Percentiles rank a stretch among this genome's conserved stretches.
These are phyloP conservation scores for Golovinomyces cichoracearum DNA, from an alignment of 2,329 filamentous ascomycete species.

Conservation along the genomic window DNA sequence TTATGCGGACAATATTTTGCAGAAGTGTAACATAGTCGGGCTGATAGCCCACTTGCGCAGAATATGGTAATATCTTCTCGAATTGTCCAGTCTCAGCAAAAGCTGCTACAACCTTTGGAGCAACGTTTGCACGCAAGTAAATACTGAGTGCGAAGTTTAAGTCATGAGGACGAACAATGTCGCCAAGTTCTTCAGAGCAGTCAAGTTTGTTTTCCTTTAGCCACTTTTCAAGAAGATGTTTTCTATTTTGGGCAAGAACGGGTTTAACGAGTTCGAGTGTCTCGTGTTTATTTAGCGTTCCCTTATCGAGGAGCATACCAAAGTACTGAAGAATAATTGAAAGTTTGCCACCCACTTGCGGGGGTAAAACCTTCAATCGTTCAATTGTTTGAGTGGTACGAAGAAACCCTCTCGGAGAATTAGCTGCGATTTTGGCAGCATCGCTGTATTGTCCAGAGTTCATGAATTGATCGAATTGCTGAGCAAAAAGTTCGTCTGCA, in stretches of 20 bases:
- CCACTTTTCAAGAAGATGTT: constrained; percentile 95
- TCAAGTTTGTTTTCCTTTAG: constrained; percentile 86
- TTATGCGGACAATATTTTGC: constrained; percentile 65
- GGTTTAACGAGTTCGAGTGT: constrained; percentile 81
- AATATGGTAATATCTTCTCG: constrained; percentile 85
- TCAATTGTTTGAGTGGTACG: constrained; percentile 89
- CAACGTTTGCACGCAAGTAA: constrained; percentile 71
- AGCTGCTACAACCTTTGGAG: constrained; percentile 82
- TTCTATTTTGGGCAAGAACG: constrained; percentile 76
- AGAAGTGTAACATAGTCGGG: constrained; percentile 88
- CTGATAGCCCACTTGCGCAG: constrained; percentile 59
- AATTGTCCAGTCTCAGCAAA: constrained; percentile 92
- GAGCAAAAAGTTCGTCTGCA: constrained; percentile 74
- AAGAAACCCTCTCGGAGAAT: constrained; percentile 85
- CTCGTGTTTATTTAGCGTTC: constrained; percentile 72
- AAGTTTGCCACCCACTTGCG: constrained; percentile 59
- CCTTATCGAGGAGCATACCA: constrained; percentile 89
- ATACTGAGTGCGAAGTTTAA: constrained; percentile 65
- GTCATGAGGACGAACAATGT: constrained; percentile 75
- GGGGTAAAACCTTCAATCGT: constrained; percentile 59
- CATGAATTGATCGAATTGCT: constrained; percentile 78
- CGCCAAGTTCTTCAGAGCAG: constrained; percentile 86
- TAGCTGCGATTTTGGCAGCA: constrained; percentile 86
- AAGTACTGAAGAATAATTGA: constrained; percentile 94
- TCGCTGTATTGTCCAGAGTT: constrained; percentile 55